Evolutionary conservation across 2,329 filamentous ascomycete genomes (phyloP).

Genomic region (Penicillium sp.): DNA sequence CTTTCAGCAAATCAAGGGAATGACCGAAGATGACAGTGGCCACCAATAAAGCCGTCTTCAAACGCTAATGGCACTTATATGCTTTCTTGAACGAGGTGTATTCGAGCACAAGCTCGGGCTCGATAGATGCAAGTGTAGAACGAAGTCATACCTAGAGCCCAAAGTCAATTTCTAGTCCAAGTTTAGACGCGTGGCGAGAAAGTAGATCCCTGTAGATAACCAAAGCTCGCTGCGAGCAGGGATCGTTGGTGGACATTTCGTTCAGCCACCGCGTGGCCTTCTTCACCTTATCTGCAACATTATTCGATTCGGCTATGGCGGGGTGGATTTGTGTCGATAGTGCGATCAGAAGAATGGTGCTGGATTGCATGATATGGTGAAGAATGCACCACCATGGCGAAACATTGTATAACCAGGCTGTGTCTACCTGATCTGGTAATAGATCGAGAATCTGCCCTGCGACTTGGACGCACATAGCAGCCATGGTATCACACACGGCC

Average conservation of each 20-base stretch:
- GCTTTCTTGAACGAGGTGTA: neutral
- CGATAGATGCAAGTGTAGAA: neutral
- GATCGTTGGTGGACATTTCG: constrained; percentile 36
- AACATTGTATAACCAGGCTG: constrained; percentile 30
- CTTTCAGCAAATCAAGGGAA: neutral
- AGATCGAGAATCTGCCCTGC: constrained; percentile 35
- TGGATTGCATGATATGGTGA: constrained; percentile 44
- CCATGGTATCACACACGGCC: constrained; percentile 35
- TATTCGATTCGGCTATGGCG: constrained; percentile 28
- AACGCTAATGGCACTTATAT: neutral
- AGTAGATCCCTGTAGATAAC: constrained; percentile 28
- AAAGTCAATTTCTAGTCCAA: constrained; percentile 3
- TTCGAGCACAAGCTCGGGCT: neutral
- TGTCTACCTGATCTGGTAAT: constrained; percentile 37
- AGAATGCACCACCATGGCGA: constrained; percentile 45
- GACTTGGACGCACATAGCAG: constrained; percentile 36
- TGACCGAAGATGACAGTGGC: neutral
- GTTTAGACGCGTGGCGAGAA: constrained; percentile 18
- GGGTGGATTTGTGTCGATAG: constrained; percentile 33
- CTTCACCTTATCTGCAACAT: constrained; percentile 29
- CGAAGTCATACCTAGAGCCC: neutral
- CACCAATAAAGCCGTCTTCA: neutral
- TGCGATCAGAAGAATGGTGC: constrained; percentile 41
- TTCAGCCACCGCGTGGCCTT: constrained; percentile 40
- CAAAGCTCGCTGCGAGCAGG: constrained; percentile 37